These are phyloP conservation scores for Luvunga scandens DNA, from an alignment of 345 rosid species.

Conservation along the genomic window DNA sequence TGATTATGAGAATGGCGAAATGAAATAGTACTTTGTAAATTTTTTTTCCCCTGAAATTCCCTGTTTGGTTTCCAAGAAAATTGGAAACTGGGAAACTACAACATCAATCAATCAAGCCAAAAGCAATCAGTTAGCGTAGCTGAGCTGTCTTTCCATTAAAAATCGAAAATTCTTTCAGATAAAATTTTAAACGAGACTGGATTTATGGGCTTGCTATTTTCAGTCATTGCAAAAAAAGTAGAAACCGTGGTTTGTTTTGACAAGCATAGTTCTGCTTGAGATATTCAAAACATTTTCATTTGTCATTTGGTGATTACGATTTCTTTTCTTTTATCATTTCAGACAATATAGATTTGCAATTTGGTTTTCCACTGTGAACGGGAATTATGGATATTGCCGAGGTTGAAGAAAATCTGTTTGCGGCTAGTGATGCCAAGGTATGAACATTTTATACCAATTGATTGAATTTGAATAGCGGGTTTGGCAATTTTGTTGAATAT, in stretches of 20 bases:
- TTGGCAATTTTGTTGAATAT: neutral
- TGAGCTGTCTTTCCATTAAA: neutral
- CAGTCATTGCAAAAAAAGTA: neutral
- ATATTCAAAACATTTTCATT: neutral
- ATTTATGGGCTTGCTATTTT: neutral
- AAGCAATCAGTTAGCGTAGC: neutral
- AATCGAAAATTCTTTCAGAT: neutral
- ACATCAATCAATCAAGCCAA: neutral
- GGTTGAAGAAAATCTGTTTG: constrained; percentile 91
- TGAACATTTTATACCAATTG: constrained; percentile 5
- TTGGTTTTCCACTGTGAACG: constrained; percentile 33
- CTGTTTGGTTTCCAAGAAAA: constrained; percentile 14
- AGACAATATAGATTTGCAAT: constrained; percentile 38
- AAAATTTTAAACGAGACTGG: neutral
- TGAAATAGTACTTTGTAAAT: neutral
- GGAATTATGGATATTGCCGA: constrained; percentile 72
- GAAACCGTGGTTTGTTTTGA: neutral
- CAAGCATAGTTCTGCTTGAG: neutral
- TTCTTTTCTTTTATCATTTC: constrained; percentile 21
- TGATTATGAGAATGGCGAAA: neutral
- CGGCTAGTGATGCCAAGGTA: constrained; percentile 98
- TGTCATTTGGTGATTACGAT: constrained; percentile 14
- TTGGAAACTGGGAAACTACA: neutral
- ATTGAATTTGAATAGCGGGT: neutral
- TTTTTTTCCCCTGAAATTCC: neutral